These are phyloP conservation scores for Fusarium sp. DNA, from an alignment of 2,329 filamentous ascomycete species.

Conservation along the genomic window DNA sequence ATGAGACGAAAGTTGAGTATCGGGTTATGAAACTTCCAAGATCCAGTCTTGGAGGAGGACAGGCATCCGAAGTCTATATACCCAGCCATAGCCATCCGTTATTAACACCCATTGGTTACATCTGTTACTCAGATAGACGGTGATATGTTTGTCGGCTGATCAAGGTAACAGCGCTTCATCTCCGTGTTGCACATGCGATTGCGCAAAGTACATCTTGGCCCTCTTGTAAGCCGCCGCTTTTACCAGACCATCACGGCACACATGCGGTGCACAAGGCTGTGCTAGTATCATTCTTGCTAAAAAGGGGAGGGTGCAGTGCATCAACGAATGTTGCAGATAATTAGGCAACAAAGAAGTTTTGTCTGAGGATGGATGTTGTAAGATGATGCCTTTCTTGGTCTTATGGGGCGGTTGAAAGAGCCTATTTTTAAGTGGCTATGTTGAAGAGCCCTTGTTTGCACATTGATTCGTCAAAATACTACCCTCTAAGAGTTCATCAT, in stretches of 20 bases:
- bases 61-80: slow-evolving; percentile 32
- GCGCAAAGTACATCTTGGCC: slow-evolving; percentile 16
- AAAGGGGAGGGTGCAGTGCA: slow-evolving; percentile 29
- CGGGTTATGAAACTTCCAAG: not conserved
- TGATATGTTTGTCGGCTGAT: slow-evolving; percentile 9
- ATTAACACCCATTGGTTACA: slow-evolving; percentile 10
- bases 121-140: slow-evolving; percentile 18
- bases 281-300: not conserved
- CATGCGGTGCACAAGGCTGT: slow-evolving; percentile 26
- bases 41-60: not conserved
- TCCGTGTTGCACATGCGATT: slow-evolving; percentile 28
- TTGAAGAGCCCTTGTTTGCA: not conserved
- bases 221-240: slow-evolving; percentile 25
- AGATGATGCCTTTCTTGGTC: not conserved
- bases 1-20: not conserved
- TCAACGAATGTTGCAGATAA: slow-evolving; percentile 2
- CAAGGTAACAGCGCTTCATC: slow-evolving; percentile 23
- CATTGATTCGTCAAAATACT: not conserved
- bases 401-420: slow-evolving; percentile 12
- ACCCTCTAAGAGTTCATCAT: not conserved
- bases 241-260: slow-evolving; percentile 3
- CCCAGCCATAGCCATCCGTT: not conserved
- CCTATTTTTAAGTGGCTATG: slow-evolving; percentile 5
- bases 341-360: slow-evolving; percentile 28
- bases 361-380: slow-evolving; percentile 1